These are phyloP conservation scores for Bondarzewia mesenterica DNA, from an alignment of 1,284 basidiomycete genomes.

Conservation along the genomic window DNA sequence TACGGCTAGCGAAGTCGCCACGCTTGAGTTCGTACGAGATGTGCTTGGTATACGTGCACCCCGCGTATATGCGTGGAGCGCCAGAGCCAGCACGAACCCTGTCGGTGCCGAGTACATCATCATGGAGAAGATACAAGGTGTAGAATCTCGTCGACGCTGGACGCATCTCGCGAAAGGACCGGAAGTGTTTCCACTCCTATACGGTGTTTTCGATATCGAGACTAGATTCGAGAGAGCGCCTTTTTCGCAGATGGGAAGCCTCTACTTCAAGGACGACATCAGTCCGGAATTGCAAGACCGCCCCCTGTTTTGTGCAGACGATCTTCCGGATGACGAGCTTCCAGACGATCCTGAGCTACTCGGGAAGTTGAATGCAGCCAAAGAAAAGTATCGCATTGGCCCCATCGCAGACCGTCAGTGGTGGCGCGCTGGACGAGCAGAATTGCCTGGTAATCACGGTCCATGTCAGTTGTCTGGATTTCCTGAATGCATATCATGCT, in stretches of 20 bases:
- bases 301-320: neutral
- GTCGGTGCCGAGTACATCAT: neutral
- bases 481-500: too few species aligned
- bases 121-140: neutral
- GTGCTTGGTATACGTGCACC: neutral
- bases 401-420: too few species aligned
- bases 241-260: neutral
- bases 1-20: neutral
- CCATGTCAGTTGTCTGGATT: too few species aligned
- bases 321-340: neutral
- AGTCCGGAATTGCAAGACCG: neutral
- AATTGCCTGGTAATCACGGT: too few species aligned
- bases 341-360: too few species aligned
- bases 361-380: too few species aligned
- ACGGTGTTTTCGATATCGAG: neutral
- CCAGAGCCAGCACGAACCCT: neutral
- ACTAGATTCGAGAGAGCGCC: neutral
- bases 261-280: neutral
- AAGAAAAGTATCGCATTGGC: too few species aligned
- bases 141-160: neutral
- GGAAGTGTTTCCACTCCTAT: neutral
- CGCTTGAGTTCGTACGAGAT: neutral
- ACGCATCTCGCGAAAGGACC: neutral
- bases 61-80: neutral
- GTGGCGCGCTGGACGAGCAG: too few species aligned